Evolutionary conservation across 257 asterid species (phyloP).

Genomic region (Voacanga thouarsii): DNA sequence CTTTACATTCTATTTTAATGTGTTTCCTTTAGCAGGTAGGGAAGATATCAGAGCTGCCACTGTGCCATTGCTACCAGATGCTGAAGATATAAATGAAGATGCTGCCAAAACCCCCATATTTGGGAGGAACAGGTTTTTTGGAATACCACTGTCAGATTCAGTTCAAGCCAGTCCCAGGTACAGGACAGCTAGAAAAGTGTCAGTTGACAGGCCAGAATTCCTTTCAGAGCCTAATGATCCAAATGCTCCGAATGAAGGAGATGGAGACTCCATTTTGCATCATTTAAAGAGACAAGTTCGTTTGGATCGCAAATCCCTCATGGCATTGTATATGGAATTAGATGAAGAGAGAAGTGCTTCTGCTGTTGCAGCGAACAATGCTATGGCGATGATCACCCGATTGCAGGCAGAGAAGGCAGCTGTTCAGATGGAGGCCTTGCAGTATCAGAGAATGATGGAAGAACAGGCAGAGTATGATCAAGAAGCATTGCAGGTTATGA

Average conservation of each 20-base stretch:
- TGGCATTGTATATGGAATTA: constrained; percentile 73
- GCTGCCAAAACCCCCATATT: constrained; percentile 46
- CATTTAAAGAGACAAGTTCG: constrained; percentile 52
- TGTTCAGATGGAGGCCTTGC: constrained; percentile 96
- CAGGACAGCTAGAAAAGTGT: constrained; percentile 29
- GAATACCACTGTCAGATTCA: constrained; percentile 61
- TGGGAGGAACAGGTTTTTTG: constrained; percentile 50
- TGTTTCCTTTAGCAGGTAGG: constrained; percentile 30
- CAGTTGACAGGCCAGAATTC: constrained; percentile 37
- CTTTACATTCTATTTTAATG: background rate
- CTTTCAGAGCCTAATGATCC: constrained; percentile 37
- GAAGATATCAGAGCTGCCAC: constrained; percentile 42
- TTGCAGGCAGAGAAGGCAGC: constrained; percentile 94
- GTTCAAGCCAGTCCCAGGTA: constrained; percentile 76
- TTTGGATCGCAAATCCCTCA: constrained; percentile 63
- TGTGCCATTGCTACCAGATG: constrained; percentile 38
- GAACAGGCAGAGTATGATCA: constrained; percentile 90
- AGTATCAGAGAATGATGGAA: constrained; percentile 98
- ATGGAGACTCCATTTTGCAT: constrained; percentile 33
- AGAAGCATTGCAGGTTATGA: constrained; percentile 68
- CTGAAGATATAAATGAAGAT: constrained; percentile 46
- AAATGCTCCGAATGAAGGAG: constrained; percentile 34
- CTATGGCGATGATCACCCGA: constrained; percentile 97
- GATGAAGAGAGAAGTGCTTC: constrained; percentile 96
- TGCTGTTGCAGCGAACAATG: constrained; percentile 93